Evolutionary conservation across 2,329 filamentous ascomycete genomes (phyloP), one percentile per base, ranked within the genome.

Genomic region (Microascus cirrosus): DNA sequence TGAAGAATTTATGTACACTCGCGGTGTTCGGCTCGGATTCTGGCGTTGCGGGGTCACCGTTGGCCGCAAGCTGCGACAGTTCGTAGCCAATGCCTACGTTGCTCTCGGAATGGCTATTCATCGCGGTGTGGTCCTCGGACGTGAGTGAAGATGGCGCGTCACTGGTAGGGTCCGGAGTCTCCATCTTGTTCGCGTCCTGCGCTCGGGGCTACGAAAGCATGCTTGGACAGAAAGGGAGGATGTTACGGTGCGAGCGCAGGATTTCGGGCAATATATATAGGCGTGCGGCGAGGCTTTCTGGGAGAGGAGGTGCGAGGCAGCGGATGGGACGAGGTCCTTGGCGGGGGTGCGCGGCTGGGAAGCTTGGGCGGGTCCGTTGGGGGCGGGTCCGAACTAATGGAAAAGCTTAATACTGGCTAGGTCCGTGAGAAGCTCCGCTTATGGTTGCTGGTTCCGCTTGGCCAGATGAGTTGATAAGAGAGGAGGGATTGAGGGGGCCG

Each of bases 1-100:
- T 55, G 57, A 55, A 28, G 39, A 55, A 48, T n/a, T 58, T 55
- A 28, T 58, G 51, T 2, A 24, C 51, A 50, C 20, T 20, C 3
- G 45, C 20, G n/a, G 20, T 8, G 45, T 22, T 50, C 45, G 20
- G 20, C 22, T 50, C 45, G 20, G 18, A 20, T 8, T 50, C 45
- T 22, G 22, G 45, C n/a, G 20, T 50, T 20, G 45, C 7, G 7
- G 20, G n/a, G 22, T 20, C n/a, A 24, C 45, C 22, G 12, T 50
- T 10, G n/a, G 45, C 7, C 22, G 45, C 10, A 2, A 11, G 20
- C 3, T 22, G 45, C 6, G 22, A 22, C 45, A 24, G 22, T n/a
- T 11, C 45, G n/a, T 50, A 10, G 10, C 10, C 45, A 20, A 50
- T 8, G 45, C 11, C 45, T 22, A 22, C 45, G 45, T 50, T 13